Conservation (phyloP, 495 filamentous ascomycete species). For the Xylaria longipes region DNA sequence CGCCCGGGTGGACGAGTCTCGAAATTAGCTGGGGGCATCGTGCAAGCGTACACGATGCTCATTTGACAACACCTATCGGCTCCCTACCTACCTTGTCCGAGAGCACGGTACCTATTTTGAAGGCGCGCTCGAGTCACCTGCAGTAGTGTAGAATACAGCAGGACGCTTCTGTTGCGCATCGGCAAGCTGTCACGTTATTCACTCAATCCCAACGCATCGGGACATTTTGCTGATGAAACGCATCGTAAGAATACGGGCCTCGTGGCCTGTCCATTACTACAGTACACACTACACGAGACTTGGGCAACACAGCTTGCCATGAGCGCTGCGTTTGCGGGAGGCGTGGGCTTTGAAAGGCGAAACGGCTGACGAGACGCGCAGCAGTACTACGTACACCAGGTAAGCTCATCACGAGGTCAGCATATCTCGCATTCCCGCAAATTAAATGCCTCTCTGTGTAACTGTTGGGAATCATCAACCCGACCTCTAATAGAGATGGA, state of each 20-base stretch:
- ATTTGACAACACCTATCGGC: conserved; percentile 2
- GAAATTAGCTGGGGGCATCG: conserved; percentile 4
- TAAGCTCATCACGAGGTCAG: conserved; percentile 6
- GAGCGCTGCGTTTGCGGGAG: conserved; percentile 5
- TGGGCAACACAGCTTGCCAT: neutral
- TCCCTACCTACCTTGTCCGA: conserved; percentile 7
- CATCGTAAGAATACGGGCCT: neutral
- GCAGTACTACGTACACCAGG: neutral
- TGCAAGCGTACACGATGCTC: conserved; percentile 4
- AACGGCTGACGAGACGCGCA: conserved; percentile 6
- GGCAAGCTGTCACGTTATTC: conserved; percentile 18
- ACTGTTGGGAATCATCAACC: neutral
- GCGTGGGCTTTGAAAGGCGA: conserved; percentile 3
- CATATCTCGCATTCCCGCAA: neutral
- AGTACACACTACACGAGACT: neutral
- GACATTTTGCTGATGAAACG: conserved; percentile 1
- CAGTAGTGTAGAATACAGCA: neutral
- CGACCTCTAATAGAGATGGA: conserved; percentile 14
- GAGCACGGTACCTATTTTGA: neutral
- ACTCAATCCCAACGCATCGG: neutral
- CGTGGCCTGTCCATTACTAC: conserved; percentile 16
- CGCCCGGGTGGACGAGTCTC: conserved; percentile 6
- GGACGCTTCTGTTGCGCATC: conserved; percentile 1
- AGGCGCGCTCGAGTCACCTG: neutral
- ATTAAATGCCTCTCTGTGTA: neutral